Evolutionary conservation across 2,329 filamentous ascomycete genomes (phyloP).

Genomic region (Cyclaneusma minus): DNA sequence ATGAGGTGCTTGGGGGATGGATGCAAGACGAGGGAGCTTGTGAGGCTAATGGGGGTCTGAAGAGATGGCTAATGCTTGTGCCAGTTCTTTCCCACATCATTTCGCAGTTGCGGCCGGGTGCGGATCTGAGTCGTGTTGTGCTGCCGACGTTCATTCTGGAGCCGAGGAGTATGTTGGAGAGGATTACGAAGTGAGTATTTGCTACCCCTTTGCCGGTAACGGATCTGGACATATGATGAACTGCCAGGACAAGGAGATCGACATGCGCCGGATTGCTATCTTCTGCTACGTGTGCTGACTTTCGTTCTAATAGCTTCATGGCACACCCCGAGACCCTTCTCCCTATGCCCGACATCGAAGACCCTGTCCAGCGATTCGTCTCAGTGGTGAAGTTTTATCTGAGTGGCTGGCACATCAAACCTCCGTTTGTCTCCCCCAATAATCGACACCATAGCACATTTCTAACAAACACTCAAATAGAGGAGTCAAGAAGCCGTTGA

Average conservation of each 20-base stretch:
- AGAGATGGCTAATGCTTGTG: constrained; percentile 3
- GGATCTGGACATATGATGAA: too few species aligned
- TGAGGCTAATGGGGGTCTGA: constrained; percentile 8
- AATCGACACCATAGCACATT: constrained; percentile 1
- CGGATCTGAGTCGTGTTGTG: constrained; percentile 86
- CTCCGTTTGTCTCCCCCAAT: constrained; percentile 48
- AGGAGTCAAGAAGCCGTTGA: constrained; percentile 95
- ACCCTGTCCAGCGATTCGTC: constrained; percentile 79
- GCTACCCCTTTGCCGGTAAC: constrained; percentile 1
- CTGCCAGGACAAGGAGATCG: too few species aligned
- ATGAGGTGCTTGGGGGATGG: constrained; percentile 3
- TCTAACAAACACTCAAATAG: constrained; percentile 27
- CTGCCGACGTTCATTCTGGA: constrained; percentile 96
- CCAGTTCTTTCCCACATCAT: constrained; percentile 93
- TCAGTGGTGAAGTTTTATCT: constrained; percentile 97
- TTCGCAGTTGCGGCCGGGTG: constrained; percentile 86
- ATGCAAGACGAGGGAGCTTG: background rate
- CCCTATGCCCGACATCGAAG: constrained; percentile 72
- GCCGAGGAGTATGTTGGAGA: constrained; percentile 92
- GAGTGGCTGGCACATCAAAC: constrained; percentile 97
- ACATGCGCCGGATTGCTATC: too few species aligned
- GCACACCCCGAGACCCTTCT: constrained; percentile 93
- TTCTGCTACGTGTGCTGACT: too few species aligned
- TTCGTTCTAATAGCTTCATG: constrained; percentile 85
- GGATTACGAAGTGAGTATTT: constrained; percentile 79